phyloP scores from a whole-genome alignment of 2,329 filamentous ascomycete genomes.

The Xylaria polymorpha region DNA sequence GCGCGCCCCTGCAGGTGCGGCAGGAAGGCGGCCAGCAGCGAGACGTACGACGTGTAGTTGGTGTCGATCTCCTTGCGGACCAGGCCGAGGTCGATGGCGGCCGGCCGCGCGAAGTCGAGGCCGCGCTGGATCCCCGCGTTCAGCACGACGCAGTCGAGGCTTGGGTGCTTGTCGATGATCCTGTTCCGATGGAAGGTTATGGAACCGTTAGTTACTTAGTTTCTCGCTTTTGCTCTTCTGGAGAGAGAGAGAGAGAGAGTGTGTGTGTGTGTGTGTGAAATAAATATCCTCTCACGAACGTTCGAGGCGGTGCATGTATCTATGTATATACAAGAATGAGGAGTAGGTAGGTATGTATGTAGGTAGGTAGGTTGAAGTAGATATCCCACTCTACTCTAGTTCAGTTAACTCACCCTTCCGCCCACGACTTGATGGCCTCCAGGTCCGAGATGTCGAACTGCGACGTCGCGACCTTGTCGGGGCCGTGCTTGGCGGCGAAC shows the following conservation, averaged over 20 bases:
- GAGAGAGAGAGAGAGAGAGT: no score
- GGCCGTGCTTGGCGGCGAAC: conserved; percentile 61
- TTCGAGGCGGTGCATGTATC: background rate
- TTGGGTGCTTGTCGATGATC: conserved; percentile 55
- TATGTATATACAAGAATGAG: no score
- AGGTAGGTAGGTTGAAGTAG: no score
- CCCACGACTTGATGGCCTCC: conserved; percentile 56
- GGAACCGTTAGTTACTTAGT: background rate
- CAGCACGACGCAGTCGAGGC: conserved; percentile 67
- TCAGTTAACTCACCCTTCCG: conserved; percentile 50
- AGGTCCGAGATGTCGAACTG: conserved; percentile 60
- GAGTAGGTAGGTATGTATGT: no score
- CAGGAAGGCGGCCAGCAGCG: conserved; percentile 59
- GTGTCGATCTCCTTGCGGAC: conserved; percentile 58
- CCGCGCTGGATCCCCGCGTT: conserved; percentile 67
- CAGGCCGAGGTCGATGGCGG: conserved; percentile 49
- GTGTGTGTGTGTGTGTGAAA: no score
- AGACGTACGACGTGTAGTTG: conserved; percentile 61
- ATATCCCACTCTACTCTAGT: no score
- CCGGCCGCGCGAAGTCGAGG: conserved; percentile 60
- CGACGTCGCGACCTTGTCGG: conserved; percentile 54
- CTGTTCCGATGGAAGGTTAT: no score
- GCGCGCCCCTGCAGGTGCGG: conserved; percentile 54
- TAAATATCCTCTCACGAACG: background rate
- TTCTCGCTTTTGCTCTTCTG: no score